Percentiles rank a stretch among this genome's conserved stretches.
Conservation (phyloP, 305 asterid genomes). For the Fraxinus sp. region DNA sequence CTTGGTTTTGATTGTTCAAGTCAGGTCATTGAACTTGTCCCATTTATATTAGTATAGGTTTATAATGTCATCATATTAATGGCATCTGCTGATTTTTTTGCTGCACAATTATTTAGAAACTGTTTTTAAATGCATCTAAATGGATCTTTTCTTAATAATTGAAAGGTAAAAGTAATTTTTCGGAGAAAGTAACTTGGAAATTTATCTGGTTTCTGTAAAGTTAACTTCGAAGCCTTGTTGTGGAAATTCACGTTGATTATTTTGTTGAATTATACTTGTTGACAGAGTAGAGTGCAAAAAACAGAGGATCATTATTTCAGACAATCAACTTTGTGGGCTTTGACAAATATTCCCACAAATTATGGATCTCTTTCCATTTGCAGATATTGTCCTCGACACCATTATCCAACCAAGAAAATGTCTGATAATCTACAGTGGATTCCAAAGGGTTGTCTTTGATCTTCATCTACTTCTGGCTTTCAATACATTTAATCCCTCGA, state of each 20-base stretch:
- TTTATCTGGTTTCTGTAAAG: not conserved
- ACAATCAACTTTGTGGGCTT: not conserved
- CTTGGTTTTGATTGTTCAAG: constrained; percentile 26
- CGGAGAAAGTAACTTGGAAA: not conserved
- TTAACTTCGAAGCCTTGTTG: not conserved
- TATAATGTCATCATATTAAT: constrained; percentile 28
- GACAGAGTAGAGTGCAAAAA: not conserved
- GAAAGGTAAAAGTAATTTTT: not conserved
- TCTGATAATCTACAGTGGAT: not conserved
- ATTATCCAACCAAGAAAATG: not conserved
- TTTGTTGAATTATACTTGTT: not conserved
- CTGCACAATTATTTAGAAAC: constrained; percentile 22
- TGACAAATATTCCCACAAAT: not conserved
- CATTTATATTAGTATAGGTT: constrained; percentile 28
- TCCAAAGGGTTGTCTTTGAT: not conserved
- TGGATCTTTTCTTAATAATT: not conserved
- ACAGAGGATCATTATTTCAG: not conserved
- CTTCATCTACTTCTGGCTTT: not conserved
- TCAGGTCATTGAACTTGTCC: constrained; percentile 16
- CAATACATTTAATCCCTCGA: constrained; percentile 21
- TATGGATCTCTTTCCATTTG: not conserved
- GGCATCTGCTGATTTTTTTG: constrained; percentile 22
- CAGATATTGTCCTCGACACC: not conserved
- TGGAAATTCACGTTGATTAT: not conserved
- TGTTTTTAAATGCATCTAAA: not conserved